Percentiles rank a stretch among this genome's conserved stretches.
phyloP scores from a whole-genome alignment of 371 early-diverging fungal species.

The Sporodiniella umbellata region DNA sequence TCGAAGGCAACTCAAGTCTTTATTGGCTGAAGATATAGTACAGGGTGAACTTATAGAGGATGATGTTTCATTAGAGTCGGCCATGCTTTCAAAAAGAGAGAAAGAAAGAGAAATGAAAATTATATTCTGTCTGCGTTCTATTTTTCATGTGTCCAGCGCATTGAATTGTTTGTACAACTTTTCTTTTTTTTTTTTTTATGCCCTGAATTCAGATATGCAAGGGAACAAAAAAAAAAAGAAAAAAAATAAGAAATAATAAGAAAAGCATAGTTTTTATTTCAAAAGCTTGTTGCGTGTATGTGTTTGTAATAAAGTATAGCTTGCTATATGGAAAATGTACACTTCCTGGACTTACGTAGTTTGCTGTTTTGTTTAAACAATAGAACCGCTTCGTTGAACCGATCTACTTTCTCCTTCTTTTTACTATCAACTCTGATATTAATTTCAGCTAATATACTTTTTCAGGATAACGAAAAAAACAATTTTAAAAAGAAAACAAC shows the following conservation, averaged over 20 bases:
- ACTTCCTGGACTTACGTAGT: too few species aligned
- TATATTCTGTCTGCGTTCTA: not conserved
- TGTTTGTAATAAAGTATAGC: too few species aligned
- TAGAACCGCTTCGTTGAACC: not conserved
- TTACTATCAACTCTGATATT: conserved; percentile 5
- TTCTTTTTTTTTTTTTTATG: not conserved
- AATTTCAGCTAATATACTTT: not conserved
- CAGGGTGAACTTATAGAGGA: conserved; percentile 4
- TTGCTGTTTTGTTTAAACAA: not conserved
- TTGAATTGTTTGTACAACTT: not conserved
- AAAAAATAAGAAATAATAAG: too few species aligned
- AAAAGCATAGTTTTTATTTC: too few species aligned
- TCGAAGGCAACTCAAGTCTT: conserved; percentile 46
- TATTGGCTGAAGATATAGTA: conserved; percentile 15
- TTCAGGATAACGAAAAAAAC: not conserved
- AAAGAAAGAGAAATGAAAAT: not conserved
- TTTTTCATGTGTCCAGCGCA: not conserved
- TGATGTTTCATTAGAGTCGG: not conserved
- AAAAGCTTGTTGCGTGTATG: too few species aligned
- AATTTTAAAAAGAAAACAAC: not conserved
- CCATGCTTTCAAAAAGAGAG: conserved; percentile 1
- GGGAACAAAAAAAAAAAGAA: too few species aligned
- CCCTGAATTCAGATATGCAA: not conserved
- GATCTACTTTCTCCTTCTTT: not conserved
- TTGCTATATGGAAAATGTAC: not conserved